Conservation (phyloP, 108 stramenopile genomes). For the Schizochytrium sp. region DNA sequence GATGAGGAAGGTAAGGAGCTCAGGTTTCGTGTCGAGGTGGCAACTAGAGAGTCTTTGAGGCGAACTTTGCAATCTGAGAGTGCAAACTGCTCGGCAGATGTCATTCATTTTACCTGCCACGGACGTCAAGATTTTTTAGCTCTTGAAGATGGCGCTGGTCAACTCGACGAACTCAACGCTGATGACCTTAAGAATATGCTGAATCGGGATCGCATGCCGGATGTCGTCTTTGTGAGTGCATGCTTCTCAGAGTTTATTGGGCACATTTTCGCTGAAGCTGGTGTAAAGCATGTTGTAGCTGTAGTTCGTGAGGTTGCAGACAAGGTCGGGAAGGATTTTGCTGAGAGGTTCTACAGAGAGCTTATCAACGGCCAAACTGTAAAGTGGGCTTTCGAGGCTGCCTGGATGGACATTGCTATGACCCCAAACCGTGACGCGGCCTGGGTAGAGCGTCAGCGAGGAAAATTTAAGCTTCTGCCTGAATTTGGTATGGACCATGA, state of each 20-base stretch:
- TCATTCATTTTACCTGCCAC: constrained; percentile 56
- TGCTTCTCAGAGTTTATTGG: constrained; percentile 48
- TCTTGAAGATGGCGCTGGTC: constrained; percentile 22
- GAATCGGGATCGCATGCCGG: not conserved
- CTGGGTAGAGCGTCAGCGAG: not conserved
- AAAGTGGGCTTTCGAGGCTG: not conserved
- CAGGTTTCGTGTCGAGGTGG: not conserved
- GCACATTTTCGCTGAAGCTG: constrained; percentile 19
- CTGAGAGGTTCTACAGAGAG: not conserved
- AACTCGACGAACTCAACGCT: constrained; percentile 45
- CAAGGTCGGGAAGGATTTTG: constrained; percentile 43
- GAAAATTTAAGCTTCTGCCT: constrained; percentile 21
- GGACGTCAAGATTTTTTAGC: constrained; percentile 36
- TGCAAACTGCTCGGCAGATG: not conserved
- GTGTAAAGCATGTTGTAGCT: constrained; percentile 58
- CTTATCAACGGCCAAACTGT: not conserved
- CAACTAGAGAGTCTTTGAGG: not conserved
- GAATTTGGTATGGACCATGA: constrained; percentile 25
- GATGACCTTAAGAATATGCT: constrained; percentile 43
- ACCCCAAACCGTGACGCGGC: constrained; percentile 42
- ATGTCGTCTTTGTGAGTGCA: constrained; percentile 51
- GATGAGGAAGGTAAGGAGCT: not conserved
- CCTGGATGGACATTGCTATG: not conserved
- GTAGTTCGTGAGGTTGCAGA: constrained; percentile 24
- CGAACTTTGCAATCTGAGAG: constrained; percentile 15